Conservation (phyloP, 2,329 filamentous ascomycete genomes). For the Penicillium sp. region DNA sequence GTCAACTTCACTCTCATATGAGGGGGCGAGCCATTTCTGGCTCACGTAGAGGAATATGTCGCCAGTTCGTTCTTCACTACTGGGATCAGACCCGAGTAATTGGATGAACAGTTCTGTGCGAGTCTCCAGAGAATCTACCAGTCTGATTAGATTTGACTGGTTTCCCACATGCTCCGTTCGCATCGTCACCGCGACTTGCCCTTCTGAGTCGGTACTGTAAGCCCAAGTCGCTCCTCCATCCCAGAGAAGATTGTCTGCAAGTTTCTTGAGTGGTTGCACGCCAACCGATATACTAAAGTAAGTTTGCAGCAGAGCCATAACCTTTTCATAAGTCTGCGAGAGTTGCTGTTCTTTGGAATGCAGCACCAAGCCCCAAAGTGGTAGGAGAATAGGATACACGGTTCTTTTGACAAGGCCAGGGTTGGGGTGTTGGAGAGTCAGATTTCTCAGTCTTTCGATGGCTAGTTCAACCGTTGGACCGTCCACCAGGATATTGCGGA, state of each 20-base stretch:
- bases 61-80: slow-evolving; percentile 36
- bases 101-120: slow-evolving; percentile 36
- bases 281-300: slow-evolving; percentile 41
- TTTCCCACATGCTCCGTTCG: slow-evolving; percentile 15
- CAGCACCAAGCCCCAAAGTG: slow-evolving; percentile 40
- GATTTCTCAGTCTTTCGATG: slow-evolving; percentile 31
- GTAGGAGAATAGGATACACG: slow-evolving; percentile 36
- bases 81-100: slow-evolving; percentile 36
- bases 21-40: slow-evolving; percentile 37
- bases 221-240: slow-evolving; percentile 37
- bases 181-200: slow-evolving; percentile 25
- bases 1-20: slow-evolving; percentile 6
- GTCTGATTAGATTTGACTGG: slow-evolving; percentile 26
- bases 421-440: slow-evolving; percentile 41
- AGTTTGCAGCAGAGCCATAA: slow-evolving; percentile 32
- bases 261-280: slow-evolving; percentile 31
- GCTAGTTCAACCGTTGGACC: slow-evolving; percentile 28
- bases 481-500: slow-evolving; percentile 20
- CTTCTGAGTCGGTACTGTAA: slow-evolving; percentile 24
- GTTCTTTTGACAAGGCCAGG: slow-evolving; percentile 41
- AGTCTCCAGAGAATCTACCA: slow-evolving; percentile 33
- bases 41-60: slow-evolving; percentile 42
- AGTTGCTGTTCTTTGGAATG: slow-evolving; percentile 31
- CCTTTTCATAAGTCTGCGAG: slow-evolving; percentile 24
- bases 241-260: slow-evolving; percentile 40